Evolutionary conservation across 2,329 filamentous ascomycete species (phyloP).

Genomic region (Dactylellina haptotyla): DNA sequence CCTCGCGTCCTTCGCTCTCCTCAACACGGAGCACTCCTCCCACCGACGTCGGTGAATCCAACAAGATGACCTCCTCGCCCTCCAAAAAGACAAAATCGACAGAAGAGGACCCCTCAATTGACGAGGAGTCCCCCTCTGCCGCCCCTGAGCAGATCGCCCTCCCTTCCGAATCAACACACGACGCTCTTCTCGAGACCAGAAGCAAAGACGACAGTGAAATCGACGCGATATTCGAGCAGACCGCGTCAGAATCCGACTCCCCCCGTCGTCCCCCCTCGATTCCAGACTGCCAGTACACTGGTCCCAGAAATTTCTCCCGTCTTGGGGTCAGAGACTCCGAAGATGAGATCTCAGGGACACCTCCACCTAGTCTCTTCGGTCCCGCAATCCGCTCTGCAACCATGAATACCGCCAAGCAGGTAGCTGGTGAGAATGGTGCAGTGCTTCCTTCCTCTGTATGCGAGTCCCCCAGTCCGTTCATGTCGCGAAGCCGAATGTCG

Average conservation of each 20-base stretch:
- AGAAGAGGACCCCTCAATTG: slow-evolving; percentile 6
- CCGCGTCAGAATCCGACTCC: slow-evolving; percentile 43
- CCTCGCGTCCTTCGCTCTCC: slow-evolving; percentile 50
- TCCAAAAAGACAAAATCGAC: neutral
- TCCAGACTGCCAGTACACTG: slow-evolving; percentile 41
- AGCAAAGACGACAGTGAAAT: slow-evolving; percentile 45
- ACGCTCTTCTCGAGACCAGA: slow-evolving; percentile 24
- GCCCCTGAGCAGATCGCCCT: slow-evolving; percentile 27
- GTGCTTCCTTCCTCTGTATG: slow-evolving; percentile 24
- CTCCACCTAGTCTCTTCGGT: slow-evolving; percentile 43
- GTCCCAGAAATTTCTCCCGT: slow-evolving; percentile 42
- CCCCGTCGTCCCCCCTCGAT: slow-evolving; percentile 40
- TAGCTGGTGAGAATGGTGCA: slow-evolving; percentile 44
- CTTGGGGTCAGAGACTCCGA: slow-evolving; percentile 36
- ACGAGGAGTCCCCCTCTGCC: slow-evolving; percentile 15
- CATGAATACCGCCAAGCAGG: slow-evolving; percentile 36
- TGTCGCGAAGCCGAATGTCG: slow-evolving; percentile 33
- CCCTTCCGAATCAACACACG: slow-evolving; percentile 32
- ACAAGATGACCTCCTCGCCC: slow-evolving; percentile 34
- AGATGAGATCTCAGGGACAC: slow-evolving; percentile 39
- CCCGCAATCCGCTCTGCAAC: slow-evolving; percentile 46
- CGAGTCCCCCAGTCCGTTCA: slow-evolving; percentile 42
- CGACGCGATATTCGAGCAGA: slow-evolving; percentile 52
- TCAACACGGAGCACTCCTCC: slow-evolving; percentile 49
- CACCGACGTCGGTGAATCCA: slow-evolving; percentile 48